Percentiles rank a stretch among this genome's conserved stretches.
Conservation (phyloP, 1,139 yeast genomes). For the Lodderomyces margitis region DNA sequence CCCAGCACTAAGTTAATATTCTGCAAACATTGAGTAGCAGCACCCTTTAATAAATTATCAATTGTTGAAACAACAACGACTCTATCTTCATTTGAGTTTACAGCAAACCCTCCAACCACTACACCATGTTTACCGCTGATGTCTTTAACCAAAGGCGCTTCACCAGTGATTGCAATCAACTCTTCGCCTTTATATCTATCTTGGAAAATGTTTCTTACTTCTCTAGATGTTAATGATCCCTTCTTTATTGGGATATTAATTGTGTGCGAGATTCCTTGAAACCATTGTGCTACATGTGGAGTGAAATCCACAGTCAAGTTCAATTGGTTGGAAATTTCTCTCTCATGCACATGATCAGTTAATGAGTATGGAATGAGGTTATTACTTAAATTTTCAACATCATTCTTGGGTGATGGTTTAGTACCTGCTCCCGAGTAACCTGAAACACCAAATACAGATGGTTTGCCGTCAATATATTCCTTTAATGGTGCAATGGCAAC, state of each 20-base stretch:
- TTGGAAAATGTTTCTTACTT: conserved; percentile 80
- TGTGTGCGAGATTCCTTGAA: conserved; percentile 95
- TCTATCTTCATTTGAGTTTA: conserved; percentile 81
- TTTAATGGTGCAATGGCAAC: conserved; percentile 83
- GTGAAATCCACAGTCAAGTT: conserved; percentile 82
- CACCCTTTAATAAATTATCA: conserved; percentile 94
- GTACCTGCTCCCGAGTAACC: conserved; percentile 99
- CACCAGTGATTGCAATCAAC: conserved; percentile 80
- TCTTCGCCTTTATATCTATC: conserved; percentile 87
- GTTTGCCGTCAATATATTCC: conserved; percentile 63
- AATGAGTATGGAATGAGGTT: conserved; percentile 93
- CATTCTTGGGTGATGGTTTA: conserved; percentile 96
- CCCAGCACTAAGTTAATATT: conserved; percentile 88
- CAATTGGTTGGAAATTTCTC: conserved; percentile 79
- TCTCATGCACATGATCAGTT: conserved; percentile 95
- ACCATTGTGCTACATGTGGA: conserved; percentile 99
- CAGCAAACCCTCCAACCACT: conserved; percentile 93
- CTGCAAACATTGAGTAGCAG: conserved; percentile 97
- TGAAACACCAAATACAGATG: conserved; percentile 89
- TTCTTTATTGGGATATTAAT: conserved; percentile 82
- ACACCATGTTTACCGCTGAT: conserved; percentile 94
- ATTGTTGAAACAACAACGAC: conserved; percentile 94
- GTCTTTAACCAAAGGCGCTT: conserved; percentile 88
- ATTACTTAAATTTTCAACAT: conserved; percentile 65
- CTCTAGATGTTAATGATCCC: conserved; percentile 71